Conservation (phyloP, 257 asterid species). For the Solanum phureja region DNA sequence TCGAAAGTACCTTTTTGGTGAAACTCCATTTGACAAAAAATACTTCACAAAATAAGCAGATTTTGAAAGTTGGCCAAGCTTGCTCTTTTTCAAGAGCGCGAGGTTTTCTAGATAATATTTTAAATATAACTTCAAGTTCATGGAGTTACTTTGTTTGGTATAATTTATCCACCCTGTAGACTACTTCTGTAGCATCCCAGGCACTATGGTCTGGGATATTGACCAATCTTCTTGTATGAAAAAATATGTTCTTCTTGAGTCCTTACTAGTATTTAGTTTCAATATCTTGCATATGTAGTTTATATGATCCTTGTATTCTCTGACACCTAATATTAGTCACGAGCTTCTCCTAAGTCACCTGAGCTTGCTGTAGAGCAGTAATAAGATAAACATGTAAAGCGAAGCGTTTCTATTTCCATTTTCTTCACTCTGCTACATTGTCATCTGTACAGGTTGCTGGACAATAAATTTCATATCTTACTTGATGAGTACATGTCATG, state of each 20-base stretch:
- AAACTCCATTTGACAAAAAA: background rate
- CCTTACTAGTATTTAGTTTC: background rate
- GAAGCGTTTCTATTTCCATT: background rate
- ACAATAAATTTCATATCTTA: background rate
- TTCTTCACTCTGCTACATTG: background rate
- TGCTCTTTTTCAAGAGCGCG: background rate
- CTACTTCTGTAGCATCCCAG: background rate
- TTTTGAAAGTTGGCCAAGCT: background rate
- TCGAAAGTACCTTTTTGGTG: background rate
- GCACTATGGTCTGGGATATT: background rate
- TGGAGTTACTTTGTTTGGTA: background rate
- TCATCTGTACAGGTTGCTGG: background rate
- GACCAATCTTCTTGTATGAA: background rate
- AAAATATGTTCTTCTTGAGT: background rate
- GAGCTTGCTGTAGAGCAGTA: background rate
- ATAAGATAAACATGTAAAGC: background rate
- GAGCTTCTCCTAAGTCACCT: background rate
- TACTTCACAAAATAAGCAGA: background rate
- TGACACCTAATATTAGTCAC: background rate
- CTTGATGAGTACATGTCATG: background rate
- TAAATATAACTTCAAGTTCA: background rate
- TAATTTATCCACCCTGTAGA: background rate
- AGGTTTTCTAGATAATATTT: background rate
- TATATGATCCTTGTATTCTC: background rate
- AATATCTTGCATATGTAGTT: background rate